A percentile compares a stretch with the other conserved stretches of the same genome.
Evolutionary conservation across 805 yeast species (phyloP).

Genomic region (Sungouiella thailandica): DNA sequence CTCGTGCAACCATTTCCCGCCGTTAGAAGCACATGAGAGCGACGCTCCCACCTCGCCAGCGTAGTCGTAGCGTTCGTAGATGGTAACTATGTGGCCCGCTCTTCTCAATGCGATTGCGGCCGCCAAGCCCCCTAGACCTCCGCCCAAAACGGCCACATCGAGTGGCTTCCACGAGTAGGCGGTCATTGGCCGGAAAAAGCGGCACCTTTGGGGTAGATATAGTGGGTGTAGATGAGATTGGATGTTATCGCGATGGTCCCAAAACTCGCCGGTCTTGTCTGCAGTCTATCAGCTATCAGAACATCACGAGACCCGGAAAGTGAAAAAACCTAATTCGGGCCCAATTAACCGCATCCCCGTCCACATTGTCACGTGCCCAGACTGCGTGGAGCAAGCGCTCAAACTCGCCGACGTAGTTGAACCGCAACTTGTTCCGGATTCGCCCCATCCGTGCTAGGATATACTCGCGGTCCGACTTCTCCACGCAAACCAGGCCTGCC

Average conservation of each 20-base stretch:
- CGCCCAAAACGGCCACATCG: slow-evolving; percentile 12
- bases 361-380: slow-evolving; percentile 18
- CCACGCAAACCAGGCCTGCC: slow-evolving; percentile 23
- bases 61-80: slow-evolving; percentile 23
- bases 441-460: slow-evolving; percentile 15
- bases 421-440: slow-evolving; percentile 17
- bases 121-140: slow-evolving; percentile 9
- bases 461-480: slow-evolving; percentile 15
- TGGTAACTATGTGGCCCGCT: slow-evolving; percentile 14
- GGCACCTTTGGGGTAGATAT: too few species aligned
- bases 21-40: slow-evolving; percentile 25
- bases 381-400: slow-evolving; percentile 18
- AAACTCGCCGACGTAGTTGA: slow-evolving; percentile 21
- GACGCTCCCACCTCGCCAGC: slow-evolving; percentile 29
- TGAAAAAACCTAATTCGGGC: slow-evolving; percentile 23
- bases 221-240: too few species aligned
- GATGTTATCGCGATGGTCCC: neutral
- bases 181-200: too few species aligned
- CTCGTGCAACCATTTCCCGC: slow-evolving; percentile 21
- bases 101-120: slow-evolving; percentile 6
- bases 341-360: slow-evolving; percentile 21
- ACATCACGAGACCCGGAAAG: slow-evolving; percentile 27
- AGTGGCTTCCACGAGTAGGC: slow-evolving; percentile 5
- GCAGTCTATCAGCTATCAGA: slow-evolving; percentile 12
- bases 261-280: neutral